Evolutionary conservation across 805 yeast genomes (phyloP).

Genomic region (Starmerella bombicola): DNA sequence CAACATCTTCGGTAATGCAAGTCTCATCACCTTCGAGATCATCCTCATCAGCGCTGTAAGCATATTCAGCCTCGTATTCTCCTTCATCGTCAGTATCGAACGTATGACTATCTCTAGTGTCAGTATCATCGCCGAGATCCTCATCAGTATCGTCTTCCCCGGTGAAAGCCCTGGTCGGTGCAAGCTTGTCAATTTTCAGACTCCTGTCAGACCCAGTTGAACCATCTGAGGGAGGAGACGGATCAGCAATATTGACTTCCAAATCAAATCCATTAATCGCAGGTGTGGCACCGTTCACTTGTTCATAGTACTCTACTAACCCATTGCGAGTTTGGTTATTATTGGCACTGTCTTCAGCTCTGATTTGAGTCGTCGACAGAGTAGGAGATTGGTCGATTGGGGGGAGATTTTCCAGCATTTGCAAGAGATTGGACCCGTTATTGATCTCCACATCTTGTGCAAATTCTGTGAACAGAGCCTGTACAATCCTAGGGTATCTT

Average conservation of each 20-base stretch:
- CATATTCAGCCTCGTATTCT: slow-evolving; percentile 25
- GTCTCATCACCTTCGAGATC: slow-evolving; percentile 26
- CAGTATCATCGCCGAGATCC: slow-evolving; percentile 14
- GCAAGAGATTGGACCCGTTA: not conserved
- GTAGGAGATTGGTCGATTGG: not conserved
- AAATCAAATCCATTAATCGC: not conserved
- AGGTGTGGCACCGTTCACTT: not conserved
- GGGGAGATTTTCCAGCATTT: not conserved
- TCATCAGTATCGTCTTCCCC: slow-evolving; percentile 16
- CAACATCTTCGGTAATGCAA: not conserved
- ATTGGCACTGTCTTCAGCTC: too few relatives aligned
- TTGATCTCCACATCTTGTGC: not conserved
- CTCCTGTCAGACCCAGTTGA: not conserved
- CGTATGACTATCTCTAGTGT: slow-evolving; percentile 12
- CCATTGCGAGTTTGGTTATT: not conserved
- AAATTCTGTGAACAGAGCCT: not conserved
- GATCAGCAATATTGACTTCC: not conserved
- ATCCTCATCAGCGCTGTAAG: slow-evolving; percentile 27
- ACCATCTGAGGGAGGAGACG: not conserved
- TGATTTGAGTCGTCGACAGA: too few relatives aligned
- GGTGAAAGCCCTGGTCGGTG: not conserved
- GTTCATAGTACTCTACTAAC: not conserved
- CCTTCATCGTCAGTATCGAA: slow-evolving; percentile 10
- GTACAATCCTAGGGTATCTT: not conserved
- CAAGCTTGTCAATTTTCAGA: not conserved